Evolutionary conservation across 2,329 filamentous ascomycete genomes (phyloP).

Genomic region (Aspergillus sp.): DNA sequence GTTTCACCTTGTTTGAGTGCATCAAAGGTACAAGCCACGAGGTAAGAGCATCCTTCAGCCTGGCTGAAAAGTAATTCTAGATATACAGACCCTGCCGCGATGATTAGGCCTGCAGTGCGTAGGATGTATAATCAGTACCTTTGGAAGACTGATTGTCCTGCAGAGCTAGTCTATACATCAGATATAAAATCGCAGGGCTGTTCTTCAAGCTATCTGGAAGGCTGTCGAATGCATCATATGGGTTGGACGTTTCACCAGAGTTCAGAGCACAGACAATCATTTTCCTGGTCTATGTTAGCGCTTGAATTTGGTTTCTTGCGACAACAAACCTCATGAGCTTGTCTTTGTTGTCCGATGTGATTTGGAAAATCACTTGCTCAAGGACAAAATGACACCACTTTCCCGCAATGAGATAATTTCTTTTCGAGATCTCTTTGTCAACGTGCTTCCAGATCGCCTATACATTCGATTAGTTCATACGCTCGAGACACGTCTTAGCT

Average conservation of each 20-base stretch:
- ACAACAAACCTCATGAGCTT: constrained; percentile 63
- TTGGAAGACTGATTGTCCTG: constrained; percentile 16
- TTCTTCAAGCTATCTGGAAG: constrained; percentile 60
- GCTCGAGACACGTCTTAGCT: background rate
- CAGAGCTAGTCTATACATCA: constrained; percentile 73
- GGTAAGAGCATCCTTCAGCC: constrained; percentile 58
- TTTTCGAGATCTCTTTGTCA: constrained; percentile 57
- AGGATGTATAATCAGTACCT: background rate
- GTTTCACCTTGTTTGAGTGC: constrained; percentile 66
- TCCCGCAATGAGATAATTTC: constrained; percentile 56
- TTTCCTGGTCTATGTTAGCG: constrained; percentile 54
- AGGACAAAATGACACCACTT: constrained; percentile 69
- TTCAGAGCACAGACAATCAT: constrained; percentile 68
- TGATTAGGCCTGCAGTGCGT: background rate
- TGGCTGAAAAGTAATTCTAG: constrained; percentile 60
- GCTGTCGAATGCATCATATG: constrained; percentile 54
- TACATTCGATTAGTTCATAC: background rate
- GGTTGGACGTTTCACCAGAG: constrained; percentile 54
- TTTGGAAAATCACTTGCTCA: constrained; percentile 64
- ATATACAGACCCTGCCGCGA: constrained; percentile 54
- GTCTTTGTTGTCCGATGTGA: constrained; percentile 63
- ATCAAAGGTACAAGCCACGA: constrained; percentile 80
- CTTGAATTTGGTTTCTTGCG: background rate
- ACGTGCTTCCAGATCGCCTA: constrained; percentile 80
- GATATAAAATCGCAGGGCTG: constrained; percentile 66